Evolutionary conservation across 164 flowering plant genomes (phyloP).

Genomic region (Piper longum): DNA sequence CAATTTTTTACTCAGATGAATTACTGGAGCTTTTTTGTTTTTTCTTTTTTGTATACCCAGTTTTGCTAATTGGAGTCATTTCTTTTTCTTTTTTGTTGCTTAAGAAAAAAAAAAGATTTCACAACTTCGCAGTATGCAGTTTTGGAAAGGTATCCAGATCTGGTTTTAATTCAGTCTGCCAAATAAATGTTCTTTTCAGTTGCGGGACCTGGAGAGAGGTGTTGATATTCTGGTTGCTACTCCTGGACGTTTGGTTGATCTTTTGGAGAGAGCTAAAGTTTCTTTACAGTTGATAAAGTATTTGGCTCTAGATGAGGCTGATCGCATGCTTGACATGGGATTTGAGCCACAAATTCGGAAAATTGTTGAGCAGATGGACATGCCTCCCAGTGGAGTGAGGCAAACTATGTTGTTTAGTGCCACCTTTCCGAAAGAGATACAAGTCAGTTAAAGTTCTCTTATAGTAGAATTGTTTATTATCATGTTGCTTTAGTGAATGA

Average conservation of each 20-base stretch:
- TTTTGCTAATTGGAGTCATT: no score
- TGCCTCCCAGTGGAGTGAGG: conserved; percentile 60
- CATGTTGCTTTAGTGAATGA: no score
- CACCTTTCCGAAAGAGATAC: conserved; percentile 71
- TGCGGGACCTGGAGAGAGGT: conserved; percentile 20
- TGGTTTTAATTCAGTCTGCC: background rate
- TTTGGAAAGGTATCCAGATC: background rate
- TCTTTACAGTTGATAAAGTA: conserved; percentile 35
- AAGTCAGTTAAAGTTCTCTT: conserved; percentile 20
- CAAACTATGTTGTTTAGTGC: conserved; percentile 74
- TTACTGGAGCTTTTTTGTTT: no score
- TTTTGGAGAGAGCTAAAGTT: conserved; percentile 41
- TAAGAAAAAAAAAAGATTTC: no score
- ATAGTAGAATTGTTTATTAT: no score
- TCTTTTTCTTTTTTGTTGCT: no score
- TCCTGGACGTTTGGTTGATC: conserved; percentile 64
- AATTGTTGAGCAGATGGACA: conserved; percentile 62
- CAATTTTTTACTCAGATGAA: no score
- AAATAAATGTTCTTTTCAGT: background rate
- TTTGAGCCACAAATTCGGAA: conserved; percentile 43
- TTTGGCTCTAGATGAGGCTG: conserved; percentile 63
- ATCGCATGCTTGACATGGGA: conserved; percentile 71
- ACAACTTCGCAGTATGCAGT: no score
- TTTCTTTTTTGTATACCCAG: no score
- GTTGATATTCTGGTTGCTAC: conserved; percentile 57